Percentiles rank a stretch among this genome's conserved stretches.
Evolutionary conservation across 2,329 filamentous ascomycete species (phyloP).

Genomic region (Verticillium tricorpus): DNA sequence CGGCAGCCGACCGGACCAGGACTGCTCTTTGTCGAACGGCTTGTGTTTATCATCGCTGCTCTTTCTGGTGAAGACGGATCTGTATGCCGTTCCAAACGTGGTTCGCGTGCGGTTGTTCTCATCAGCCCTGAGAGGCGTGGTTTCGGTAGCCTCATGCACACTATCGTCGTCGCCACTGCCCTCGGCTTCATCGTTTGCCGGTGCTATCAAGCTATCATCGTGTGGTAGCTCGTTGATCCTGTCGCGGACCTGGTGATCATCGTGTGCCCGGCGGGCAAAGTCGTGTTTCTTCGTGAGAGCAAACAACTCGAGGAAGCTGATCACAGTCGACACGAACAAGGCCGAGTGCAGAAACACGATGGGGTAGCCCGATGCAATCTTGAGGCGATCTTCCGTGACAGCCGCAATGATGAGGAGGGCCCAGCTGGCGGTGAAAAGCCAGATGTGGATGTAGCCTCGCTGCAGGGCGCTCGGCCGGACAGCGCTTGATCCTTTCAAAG

Average conservation of each 20-base stretch:
- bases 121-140: conserved; percentile 41
- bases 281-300: conserved; percentile 66
- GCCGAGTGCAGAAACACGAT: conserved; percentile 75
- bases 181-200: conserved; percentile 31
- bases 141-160: conserved; percentile 36
- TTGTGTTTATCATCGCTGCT: conserved; percentile 23
- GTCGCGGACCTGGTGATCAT: conserved; percentile 40
- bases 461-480: conserved; percentile 83
- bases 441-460: conserved; percentile 73
- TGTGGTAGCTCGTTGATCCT: conserved; percentile 23
- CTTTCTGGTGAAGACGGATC: conserved; percentile 29
- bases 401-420: conserved; percentile 65
- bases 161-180: conserved; percentile 15
- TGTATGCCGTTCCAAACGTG: conserved; percentile 53
- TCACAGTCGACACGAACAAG: conserved; percentile 67
- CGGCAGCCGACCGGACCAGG: conserved; percentile 76
- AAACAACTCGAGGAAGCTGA: conserved; percentile 78
- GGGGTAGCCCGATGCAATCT: conserved; percentile 73
- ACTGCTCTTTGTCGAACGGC: conserved; percentile 69
- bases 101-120: conserved; percentile 35
- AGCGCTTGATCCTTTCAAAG: conserved; percentile 73
- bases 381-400: conserved; percentile 69
- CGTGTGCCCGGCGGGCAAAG: conserved; percentile 57
- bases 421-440: conserved; percentile 79
- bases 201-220: conserved; percentile 32